A percentile compares a stretch with the other conserved stretches of the same genome.
Evolutionary conservation across 23 red algal species (phyloP).

Genomic region (Gracilaria gracilis): DNA sequence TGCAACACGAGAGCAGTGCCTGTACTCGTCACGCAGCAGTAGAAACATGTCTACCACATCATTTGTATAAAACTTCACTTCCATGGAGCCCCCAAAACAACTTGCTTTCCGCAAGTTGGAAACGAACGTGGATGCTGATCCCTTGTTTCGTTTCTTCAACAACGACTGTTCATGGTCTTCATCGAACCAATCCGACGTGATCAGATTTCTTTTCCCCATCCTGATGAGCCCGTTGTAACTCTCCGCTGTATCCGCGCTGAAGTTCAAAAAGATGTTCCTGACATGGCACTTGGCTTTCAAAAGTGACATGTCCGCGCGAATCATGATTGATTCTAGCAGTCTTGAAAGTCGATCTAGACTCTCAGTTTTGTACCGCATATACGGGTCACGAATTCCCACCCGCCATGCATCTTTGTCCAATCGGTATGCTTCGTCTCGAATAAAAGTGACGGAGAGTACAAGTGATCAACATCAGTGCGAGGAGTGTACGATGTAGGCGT

Average conservation of each 20-base stretch:
- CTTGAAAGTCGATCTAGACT: conserved; percentile 31
- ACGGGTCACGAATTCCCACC: conserved; percentile 81
- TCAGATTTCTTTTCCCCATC: conserved; percentile 55
- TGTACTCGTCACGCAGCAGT: conserved; percentile 43
- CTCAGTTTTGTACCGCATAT: conserved; percentile 44
- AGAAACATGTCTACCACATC: conserved; percentile 49
- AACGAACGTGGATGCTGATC: neutral
- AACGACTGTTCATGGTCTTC: conserved; percentile 69
- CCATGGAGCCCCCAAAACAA: conserved; percentile 57
- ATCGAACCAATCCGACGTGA: conserved; percentile 73
- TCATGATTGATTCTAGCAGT: conserved; percentile 58
- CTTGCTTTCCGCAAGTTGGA: conserved; percentile 53
- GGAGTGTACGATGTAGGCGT: conserved; percentile 83
- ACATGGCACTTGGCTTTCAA: conserved; percentile 37
- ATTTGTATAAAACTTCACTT: conserved; percentile 32
- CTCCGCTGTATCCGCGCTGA: conserved; percentile 51
- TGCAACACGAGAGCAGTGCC: neutral
- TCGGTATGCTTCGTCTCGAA: conserved; percentile 77
- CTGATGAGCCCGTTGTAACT: conserved; percentile 79
- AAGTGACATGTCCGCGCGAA: conserved; percentile 64
- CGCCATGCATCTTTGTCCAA: conserved; percentile 64
- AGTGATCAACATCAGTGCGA: conserved; percentile 70
- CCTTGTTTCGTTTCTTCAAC: conserved; percentile 66
- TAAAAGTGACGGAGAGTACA: conserved; percentile 83
- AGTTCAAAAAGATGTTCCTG: conserved; percentile 61